A percentile compares a stretch with the other conserved stretches of the same genome.
phyloP scores from a whole-genome alignment of 2,329 filamentous ascomycete genomes.

The Curvularia sp. region DNA sequence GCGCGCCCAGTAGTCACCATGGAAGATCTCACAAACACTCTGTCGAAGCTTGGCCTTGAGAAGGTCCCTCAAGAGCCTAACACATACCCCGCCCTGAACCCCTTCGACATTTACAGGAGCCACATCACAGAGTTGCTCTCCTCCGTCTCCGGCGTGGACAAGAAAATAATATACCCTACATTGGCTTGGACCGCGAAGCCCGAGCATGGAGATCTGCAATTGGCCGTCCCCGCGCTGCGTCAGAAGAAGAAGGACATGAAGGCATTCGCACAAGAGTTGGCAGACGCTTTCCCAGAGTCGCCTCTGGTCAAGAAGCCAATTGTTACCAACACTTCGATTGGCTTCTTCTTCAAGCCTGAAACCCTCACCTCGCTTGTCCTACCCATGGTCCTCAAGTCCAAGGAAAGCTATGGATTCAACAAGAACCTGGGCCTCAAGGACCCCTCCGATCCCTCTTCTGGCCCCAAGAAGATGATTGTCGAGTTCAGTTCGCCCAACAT shows the following conservation, averaged over 20 bases:
- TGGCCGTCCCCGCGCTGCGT: conserved; percentile 80
- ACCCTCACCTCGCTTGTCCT: conserved; percentile 71
- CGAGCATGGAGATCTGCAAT: conserved; percentile 81
- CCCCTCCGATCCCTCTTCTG: conserved; percentile 64
- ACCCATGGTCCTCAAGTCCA: conserved; percentile 70
- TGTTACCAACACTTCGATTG: conserved; percentile 72
- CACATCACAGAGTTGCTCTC: conserved; percentile 75
- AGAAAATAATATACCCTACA: conserved; percentile 73
- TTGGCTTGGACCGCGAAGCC: conserved; percentile 80
- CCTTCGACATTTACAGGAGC: conserved; percentile 78
- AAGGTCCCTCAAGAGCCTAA: conserved; percentile 51
- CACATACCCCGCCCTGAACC: conserved; percentile 71
- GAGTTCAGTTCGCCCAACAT: conserved; percentile 89
- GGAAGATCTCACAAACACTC: conserved; percentile 48
- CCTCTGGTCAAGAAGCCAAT: conserved; percentile 74
- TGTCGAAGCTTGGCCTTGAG: conserved; percentile 49
- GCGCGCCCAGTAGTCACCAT: conserved; percentile 34
- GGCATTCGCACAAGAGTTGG: conserved; percentile 63
- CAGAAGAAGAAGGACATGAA: conserved; percentile 70
- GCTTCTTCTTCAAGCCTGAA: conserved; percentile 79
- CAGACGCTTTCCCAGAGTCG: conserved; percentile 72
- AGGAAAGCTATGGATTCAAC: conserved; percentile 69
- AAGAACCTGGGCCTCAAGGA: conserved; percentile 66
- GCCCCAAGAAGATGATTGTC: conserved; percentile 72
- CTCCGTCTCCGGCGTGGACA: conserved; percentile 73